Evolutionary conservation across 192 early-diverging fungal species (phyloP), one percentile per base, ranked within the genome.

Genomic region (Backusella morwellensis): DNA sequence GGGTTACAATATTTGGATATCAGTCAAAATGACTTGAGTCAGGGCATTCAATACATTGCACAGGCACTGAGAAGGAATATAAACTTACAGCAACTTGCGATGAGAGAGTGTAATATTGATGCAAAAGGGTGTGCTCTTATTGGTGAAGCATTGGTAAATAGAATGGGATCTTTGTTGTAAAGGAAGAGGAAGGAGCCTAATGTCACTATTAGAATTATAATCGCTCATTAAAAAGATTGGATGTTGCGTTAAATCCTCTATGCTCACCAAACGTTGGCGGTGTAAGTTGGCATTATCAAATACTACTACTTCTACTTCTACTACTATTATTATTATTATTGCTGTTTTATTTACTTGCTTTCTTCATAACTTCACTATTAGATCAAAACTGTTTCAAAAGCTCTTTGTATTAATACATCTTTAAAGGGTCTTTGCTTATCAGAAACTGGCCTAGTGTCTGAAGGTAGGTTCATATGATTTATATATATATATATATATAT

Each of bases 31-130:
- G 86, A 90, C 35, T 66, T 90, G 19, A 78, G 78, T 9, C 81
- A 82, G 77, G 87, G 87, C 3, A 81, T 89, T 38, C 85, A 89
- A 63, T 87, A 84, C 66, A 83, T 91, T 34, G 85, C 89, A 42
- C 86, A 89, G 29, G 87, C 83, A n/a, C 73, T 91, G 14, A 78
- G 83, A 41, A 40, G 87, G 12, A 91, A 91, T 72, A 77, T 78
- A 73, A 85, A 83, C 3, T 70, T 91, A 11, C 85, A 80, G 21
- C 70, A 75, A 26, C 71, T 91, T 41, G 67, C 77, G 7, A 36
- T 90, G 38, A 66, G 70, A 23, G 84, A 87, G 35, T 86, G 86
- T 78, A 88, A 84, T 23, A 81, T 91, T 34, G 89, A 90, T 68
- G 59, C 84, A 21, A 79, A 81, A 7, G 82, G 87, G 17, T 85